phyloP scores from a whole-genome alignment of 2,329 filamentous ascomycete genomes.

The Arachnomyces sp. region DNA sequence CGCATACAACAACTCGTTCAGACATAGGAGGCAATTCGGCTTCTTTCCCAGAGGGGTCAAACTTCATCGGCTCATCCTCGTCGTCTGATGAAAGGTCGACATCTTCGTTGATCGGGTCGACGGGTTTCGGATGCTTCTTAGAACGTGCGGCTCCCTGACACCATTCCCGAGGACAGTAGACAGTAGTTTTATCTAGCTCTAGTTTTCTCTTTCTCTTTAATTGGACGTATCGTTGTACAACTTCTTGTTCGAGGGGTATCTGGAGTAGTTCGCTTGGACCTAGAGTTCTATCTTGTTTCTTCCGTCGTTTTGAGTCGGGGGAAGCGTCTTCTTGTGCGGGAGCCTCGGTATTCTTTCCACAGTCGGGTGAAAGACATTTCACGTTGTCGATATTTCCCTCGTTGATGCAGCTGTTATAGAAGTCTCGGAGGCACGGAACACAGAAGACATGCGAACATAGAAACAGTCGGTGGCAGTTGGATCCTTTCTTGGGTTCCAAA shows the following conservation, averaged over 20 bases:
- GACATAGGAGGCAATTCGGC: constrained; percentile 39
- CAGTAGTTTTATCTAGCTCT: constrained; percentile 81
- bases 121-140: constrained; percentile 62
- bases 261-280: constrained; percentile 77
- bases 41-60: constrained; percentile 39
- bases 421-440: constrained; percentile 74
- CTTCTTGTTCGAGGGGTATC: constrained; percentile 61
- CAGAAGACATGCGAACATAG: constrained; percentile 91
- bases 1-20: constrained; percentile 73
- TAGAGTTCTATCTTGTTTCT: constrained; percentile 59
- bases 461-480: constrained; percentile 68
- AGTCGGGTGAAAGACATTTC: constrained; percentile 70
- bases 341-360: constrained; percentile 52
- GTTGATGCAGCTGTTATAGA: constrained; percentile 78
- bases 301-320: constrained; percentile 22
- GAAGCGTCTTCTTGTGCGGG: constrained; percentile 19
- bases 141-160: constrained; percentile 82
- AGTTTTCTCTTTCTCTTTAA: constrained; percentile 89
- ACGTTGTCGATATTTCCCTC: constrained; percentile 75
- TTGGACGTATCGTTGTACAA: constrained; percentile 76
- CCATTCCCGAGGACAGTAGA: constrained; percentile 88
- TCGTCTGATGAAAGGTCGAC: constrained; percentile 41
- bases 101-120: constrained; percentile 54
- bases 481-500: constrained; percentile 84
- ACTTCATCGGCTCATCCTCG: constrained; percentile 37